Evolutionary conservation across 202 grass and related monocot genomes (phyloP).

Genomic region (Setaria viridis): DNA sequence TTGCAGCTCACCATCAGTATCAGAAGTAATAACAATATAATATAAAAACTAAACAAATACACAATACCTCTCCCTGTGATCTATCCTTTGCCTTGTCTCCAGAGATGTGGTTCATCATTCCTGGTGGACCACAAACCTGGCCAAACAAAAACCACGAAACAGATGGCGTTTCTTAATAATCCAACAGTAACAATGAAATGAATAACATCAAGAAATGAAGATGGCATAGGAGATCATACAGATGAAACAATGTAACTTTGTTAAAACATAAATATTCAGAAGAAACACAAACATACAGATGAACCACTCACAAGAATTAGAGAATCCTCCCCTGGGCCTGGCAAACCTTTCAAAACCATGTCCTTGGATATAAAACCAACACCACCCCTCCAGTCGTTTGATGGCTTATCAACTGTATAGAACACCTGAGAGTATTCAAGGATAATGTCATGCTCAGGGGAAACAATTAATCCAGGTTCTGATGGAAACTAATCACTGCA

Average conservation of each 20-base stretch:
- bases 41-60: neutral
- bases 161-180: neutral
- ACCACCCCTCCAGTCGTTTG: constrained; percentile 79
- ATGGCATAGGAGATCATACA: constrained; percentile 12
- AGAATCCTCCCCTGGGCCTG: constrained; percentile 67
- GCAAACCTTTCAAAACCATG: constrained; percentile 92
- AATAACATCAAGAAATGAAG: constrained; percentile 15
- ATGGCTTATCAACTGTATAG: constrained; percentile 94
- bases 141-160: constrained; percentile 38
- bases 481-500: constrained; percentile 11
- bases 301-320: constrained; percentile 75
- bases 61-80: constrained; percentile 85
- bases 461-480: constrained; percentile 17
- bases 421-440: constrained; percentile 66
- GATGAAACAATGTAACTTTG: neutral
- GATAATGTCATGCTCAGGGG: neutral
- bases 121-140: constrained; percentile 94
- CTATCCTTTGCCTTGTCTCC: constrained; percentile 88
- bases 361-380: constrained; percentile 82
- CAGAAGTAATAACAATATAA: neutral
- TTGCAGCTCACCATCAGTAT: constrained; percentile 15
- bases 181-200: constrained; percentile 14
- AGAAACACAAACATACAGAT: neutral
- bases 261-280: constrained; percentile 3
- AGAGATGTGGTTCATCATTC: constrained; percentile 97